A percentile compares a stretch with the other conserved stretches of the same genome.
These are phyloP conservation scores for Leishmania turanica DNA, from an alignment of 208 protist species.

Conservation along the genomic window DNA sequence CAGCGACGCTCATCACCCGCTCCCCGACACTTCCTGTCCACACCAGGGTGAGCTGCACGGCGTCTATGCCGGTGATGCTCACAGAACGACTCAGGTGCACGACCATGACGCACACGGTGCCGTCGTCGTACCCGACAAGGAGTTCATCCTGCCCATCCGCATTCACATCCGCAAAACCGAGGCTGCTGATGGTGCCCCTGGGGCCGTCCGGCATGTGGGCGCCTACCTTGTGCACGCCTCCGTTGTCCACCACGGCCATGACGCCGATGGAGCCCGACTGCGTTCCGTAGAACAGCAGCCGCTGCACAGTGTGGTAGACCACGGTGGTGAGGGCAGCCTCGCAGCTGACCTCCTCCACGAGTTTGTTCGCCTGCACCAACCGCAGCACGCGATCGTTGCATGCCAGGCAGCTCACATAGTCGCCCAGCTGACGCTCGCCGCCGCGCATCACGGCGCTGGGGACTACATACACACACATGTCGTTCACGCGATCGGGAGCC, in stretches of 20 bases:
- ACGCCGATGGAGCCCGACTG: constrained; percentile 75
- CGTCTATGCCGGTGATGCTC: background rate
- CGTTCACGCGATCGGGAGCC: constrained; percentile 84
- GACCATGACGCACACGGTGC: constrained; percentile 66
- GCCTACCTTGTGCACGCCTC: constrained; percentile 32
- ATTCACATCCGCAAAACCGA: constrained; percentile 68
- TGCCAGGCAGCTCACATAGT: constrained; percentile 76
- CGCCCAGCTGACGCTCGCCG: constrained; percentile 35
- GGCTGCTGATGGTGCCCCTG: constrained; percentile 45
- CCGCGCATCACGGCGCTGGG: constrained; percentile 2
- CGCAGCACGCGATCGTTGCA: constrained; percentile 87
- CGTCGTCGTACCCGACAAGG: constrained; percentile 80
- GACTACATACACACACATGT: constrained; percentile 44
- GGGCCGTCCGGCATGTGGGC: constrained; percentile 28
- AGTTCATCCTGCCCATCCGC: constrained; percentile 66
- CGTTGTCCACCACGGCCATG: constrained; percentile 38
- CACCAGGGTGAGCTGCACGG: constrained; percentile 33
- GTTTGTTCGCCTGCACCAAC: constrained; percentile 54
- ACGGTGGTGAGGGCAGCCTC: constrained; percentile 77
- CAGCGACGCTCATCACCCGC: constrained; percentile 66
- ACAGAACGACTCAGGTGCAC: constrained; percentile 17
- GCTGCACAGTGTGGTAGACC: constrained; percentile 26
- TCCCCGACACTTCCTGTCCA: constrained; percentile 62
- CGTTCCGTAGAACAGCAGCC: constrained; percentile 79
- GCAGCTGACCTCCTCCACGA: constrained; percentile 66